Evolutionary conservation across 192 early-diverging fungal genomes (phyloP).

Genomic region (Entomortierella chlamydospora): DNA sequence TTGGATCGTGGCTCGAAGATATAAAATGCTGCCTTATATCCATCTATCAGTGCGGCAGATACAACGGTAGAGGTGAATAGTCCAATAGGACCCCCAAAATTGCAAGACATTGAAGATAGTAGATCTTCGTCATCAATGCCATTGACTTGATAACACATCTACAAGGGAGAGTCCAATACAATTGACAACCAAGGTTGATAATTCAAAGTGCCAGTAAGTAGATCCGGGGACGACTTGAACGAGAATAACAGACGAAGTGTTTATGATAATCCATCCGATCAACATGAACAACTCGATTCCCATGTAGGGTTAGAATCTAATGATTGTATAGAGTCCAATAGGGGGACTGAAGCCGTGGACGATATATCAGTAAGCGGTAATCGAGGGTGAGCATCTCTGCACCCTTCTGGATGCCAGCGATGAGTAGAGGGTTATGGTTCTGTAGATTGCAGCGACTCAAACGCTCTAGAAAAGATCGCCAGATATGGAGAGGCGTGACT

Average conservation of each 20-base stretch:
- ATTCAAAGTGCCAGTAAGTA: slow-evolving; percentile 47
- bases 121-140: slow-evolving; percentile 49
- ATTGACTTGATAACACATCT: slow-evolving; percentile 54
- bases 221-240: slow-evolving; percentile 23
- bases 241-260: slow-evolving; percentile 14
- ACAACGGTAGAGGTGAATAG: slow-evolving; percentile 48
- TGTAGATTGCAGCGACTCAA: slow-evolving; percentile 42
- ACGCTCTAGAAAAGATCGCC: slow-evolving; percentile 41
- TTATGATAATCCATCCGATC: slow-evolving; percentile 30
- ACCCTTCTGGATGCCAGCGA: slow-evolving; percentile 61
- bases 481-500: slow-evolving; percentile 56
- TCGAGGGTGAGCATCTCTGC: slow-evolving; percentile 39
- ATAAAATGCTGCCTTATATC: slow-evolving; percentile 49
- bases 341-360: slow-evolving; percentile 55
- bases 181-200: slow-evolving; percentile 47
- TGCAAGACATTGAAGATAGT: slow-evolving; percentile 54
- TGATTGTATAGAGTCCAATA: slow-evolving; percentile 40
- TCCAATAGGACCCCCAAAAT: slow-evolving; percentile 48
- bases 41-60: slow-evolving; percentile 21
- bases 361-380: slow-evolving; percentile 60
- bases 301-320: slow-evolving; percentile 5
- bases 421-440: slow-evolving; percentile 52
- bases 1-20: slow-evolving; percentile 18
- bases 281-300: slow-evolving; percentile 43
- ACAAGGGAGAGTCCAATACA: slow-evolving; percentile 38